A percentile compares a stretch with the other conserved stretches of the same genome.
phyloP scores from a whole-genome alignment of 2,329 filamentous ascomycete species.

The Alternaria sp. region DNA sequence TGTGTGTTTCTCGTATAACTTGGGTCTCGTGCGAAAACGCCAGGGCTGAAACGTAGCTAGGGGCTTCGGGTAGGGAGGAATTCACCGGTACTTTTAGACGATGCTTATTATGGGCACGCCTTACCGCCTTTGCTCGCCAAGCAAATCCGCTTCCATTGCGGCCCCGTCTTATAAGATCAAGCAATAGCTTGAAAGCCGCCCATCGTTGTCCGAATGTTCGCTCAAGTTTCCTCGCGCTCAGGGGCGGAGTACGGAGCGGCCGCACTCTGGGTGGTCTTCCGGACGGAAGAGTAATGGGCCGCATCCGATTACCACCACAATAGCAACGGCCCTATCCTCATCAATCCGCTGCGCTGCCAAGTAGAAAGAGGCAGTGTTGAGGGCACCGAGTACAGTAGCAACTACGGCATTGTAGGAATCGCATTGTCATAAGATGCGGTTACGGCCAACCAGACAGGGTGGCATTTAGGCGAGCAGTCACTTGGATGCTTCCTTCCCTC shows the following conservation, averaged over 20 bases:
- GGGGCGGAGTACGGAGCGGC: background rate
- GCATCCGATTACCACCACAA: background rate
- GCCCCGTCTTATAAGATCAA: background rate
- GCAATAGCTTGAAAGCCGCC: background rate
- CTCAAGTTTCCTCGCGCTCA: background rate
- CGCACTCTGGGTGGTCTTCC: background rate
- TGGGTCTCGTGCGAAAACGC: background rate
- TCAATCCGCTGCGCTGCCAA: background rate
- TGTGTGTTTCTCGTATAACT: background rate
- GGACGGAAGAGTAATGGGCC: background rate
- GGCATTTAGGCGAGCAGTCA: constrained; percentile 1
- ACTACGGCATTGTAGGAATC: background rate
- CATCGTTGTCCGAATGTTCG: background rate
- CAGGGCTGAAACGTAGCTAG: background rate
- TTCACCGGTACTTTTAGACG: background rate
- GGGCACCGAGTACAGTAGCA: background rate
- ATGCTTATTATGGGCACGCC: background rate
- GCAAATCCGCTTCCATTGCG: background rate
- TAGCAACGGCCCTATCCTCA: background rate
- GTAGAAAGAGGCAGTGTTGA: background rate
- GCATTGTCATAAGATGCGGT: constrained; percentile 3
- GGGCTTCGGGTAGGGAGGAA: background rate
- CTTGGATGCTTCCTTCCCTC: background rate
- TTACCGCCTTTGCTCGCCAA: background rate
- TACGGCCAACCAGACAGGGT: background rate